Evolutionary conservation across 2,329 filamentous ascomycete species (phyloP).

Genomic region (Colletotrichum zoysiae): DNA sequence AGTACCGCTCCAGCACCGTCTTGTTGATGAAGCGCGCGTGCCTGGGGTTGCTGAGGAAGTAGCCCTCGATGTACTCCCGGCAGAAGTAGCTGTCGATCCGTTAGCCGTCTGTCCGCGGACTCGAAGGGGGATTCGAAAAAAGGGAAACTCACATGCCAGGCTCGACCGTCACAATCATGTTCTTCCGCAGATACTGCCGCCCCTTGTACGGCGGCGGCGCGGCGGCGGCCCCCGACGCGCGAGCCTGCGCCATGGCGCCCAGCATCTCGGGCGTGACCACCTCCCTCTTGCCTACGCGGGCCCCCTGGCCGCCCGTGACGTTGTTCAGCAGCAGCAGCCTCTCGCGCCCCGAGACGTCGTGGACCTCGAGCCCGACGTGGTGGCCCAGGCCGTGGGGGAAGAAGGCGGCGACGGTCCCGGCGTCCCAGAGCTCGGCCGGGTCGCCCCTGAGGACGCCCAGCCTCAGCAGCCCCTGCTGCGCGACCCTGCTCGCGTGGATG

Average conservation of each 20-base stretch:
- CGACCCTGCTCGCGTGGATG: conserved; percentile 77
- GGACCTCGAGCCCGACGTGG: conserved; percentile 74
- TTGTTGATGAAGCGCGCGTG: conserved; percentile 75
- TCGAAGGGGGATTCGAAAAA: too few relatives aligned
- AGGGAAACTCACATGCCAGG: conserved; percentile 71
- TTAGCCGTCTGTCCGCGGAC: conserved; percentile 7
- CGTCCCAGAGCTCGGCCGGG: conserved; percentile 63
- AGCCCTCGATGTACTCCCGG: conserved; percentile 77
- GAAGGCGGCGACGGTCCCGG: conserved; percentile 70
- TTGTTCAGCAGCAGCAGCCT: conserved; percentile 50
- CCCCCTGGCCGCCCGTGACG: conserved; percentile 43
- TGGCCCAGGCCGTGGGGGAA: conserved; percentile 76
- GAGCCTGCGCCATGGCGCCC: conserved; percentile 45
- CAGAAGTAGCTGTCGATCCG: conserved; percentile 74
- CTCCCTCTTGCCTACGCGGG: conserved; percentile 57
- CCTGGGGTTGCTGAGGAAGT: conserved; percentile 69
- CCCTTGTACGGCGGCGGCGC: conserved; percentile 48
- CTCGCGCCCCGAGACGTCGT: conserved; percentile 65
- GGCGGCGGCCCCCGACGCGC: conserved; percentile 39
- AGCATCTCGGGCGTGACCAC: conserved; percentile 55
- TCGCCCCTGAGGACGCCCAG: conserved; percentile 80
- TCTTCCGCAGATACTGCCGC: conserved; percentile 62
- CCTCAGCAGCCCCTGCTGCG: conserved; percentile 75
- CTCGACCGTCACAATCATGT: conserved; percentile 83
- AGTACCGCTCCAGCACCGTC: conserved; percentile 75